Percentiles rank a stretch among this genome's conserved stretches.
Conservation (phyloP, 495 filamentous ascomycete species). For the Penicillium cataractarum region DNA sequence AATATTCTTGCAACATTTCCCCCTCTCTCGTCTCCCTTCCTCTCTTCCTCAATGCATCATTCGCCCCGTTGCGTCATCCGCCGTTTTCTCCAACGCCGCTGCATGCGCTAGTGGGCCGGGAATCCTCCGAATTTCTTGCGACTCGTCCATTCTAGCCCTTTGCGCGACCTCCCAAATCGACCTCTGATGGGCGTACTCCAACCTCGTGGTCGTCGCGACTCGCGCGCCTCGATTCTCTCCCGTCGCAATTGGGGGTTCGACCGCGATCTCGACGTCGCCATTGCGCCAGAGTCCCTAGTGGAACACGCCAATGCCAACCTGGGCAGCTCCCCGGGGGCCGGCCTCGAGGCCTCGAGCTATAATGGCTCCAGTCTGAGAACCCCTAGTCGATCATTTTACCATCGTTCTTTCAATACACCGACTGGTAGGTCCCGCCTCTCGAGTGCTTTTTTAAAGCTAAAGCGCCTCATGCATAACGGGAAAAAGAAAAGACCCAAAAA, state of each 20-base stretch:
- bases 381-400: conserved; percentile 77
- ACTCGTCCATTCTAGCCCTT: conserved; percentile 7
- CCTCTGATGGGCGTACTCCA: conserved; percentile 42
- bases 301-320: conserved; percentile 40
- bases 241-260: conserved; percentile 27
- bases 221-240: conserved; percentile 36
- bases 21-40: not conserved
- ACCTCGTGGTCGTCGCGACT: conserved; percentile 43
- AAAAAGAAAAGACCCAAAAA: not conserved
- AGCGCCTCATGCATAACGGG: conserved; percentile 1
- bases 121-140: conserved; percentile 21
- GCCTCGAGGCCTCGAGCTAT: conserved; percentile 42
- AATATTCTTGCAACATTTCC: conserved; percentile 3
- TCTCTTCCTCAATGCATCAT: conserved; percentile 3
- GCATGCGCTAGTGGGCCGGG: conserved; percentile 28
- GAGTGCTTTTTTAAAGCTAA: conserved; percentile 7
- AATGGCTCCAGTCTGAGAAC: conserved; percentile 58
- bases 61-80: conserved; percentile 28
- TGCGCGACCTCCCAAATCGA: conserved; percentile 14
- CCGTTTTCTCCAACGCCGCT: conserved; percentile 23
- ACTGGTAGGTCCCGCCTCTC: conserved; percentile 56
- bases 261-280: conserved; percentile 26
- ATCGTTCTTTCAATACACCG: conserved; percentile 68
- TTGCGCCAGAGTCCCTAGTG: conserved; percentile 28
- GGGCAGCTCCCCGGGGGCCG: conserved; percentile 37